Conservation (phyloP, 768 basidiomycete genomes). For the Hirschioporus abietinus region DNA sequence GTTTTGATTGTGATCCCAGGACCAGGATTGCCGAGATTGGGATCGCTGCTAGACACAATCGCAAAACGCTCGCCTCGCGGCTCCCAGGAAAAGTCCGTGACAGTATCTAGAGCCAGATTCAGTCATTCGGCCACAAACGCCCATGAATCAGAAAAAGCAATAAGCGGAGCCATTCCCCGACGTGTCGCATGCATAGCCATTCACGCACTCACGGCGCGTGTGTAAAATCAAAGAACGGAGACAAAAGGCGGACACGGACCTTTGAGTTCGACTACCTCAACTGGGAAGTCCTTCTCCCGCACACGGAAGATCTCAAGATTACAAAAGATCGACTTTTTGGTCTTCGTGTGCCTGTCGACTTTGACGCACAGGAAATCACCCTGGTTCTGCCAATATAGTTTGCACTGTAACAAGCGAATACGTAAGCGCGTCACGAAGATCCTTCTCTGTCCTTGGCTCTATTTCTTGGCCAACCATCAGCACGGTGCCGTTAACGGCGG, state of each 20-base stretch:
- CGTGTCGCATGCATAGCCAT: not conserved
- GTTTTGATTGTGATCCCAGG: constrained; percentile 95
- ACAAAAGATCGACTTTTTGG: constrained; percentile 97
- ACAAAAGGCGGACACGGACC: constrained; percentile 39
- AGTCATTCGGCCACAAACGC: not conserved
- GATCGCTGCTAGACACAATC: constrained; percentile 90
- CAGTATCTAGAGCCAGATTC: constrained; percentile 57
- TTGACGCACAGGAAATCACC: constrained; percentile 99
- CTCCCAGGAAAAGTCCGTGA: constrained; percentile 97
- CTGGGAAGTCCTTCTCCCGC: constrained; percentile 95
- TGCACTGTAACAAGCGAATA: constrained; percentile 56
- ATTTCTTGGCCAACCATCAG: not conserved
- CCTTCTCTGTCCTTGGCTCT: not conserved
- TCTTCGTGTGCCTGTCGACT: constrained; percentile 97
- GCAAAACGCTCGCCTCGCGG: constrained; percentile 96
- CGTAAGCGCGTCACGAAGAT: not conserved
- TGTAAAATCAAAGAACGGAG: not conserved
- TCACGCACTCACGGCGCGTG: not conserved
- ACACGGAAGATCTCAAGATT: constrained; percentile 98
- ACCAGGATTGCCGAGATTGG: constrained; percentile 84
- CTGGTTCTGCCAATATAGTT: constrained; percentile 97
- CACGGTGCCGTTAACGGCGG: not conserved
- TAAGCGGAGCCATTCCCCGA: not conserved
- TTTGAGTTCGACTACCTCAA: constrained; percentile 96
- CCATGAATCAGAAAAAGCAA: not conserved